Evolutionary conservation across 2,329 filamentous ascomycete species (phyloP).

Genomic region (Ophiosphaerella korrae): DNA sequence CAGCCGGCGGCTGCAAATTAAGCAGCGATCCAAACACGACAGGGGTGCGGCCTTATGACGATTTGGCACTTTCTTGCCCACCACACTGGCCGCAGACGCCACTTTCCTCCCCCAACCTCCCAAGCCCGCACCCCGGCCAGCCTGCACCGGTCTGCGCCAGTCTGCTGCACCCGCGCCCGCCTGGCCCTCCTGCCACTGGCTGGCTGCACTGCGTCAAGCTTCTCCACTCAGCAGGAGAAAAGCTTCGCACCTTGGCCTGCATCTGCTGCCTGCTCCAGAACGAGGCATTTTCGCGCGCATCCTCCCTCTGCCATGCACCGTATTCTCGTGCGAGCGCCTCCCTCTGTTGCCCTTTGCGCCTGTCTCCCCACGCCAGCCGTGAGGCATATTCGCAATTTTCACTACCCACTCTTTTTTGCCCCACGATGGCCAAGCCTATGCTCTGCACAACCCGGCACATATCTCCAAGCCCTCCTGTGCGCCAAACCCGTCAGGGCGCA

Average conservation of each 20-base stretch:
- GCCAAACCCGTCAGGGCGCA: slow-evolving; percentile 7
- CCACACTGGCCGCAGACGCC: no score
- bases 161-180: neutral
- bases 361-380: slow-evolving; percentile 11
- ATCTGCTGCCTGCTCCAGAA: neutral
- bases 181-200: neutral
- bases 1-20: slow-evolving; percentile 15
- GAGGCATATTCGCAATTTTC: slow-evolving; percentile 23
- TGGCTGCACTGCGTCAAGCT: slow-evolving; percentile 19
- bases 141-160: neutral
- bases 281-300: slow-evolving; percentile 16
- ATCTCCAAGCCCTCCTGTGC: slow-evolving; percentile 2
- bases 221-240: slow-evolving; percentile 21
- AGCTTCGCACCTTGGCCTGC: slow-evolving; percentile 18
- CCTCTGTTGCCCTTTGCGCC: neutral
- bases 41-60: slow-evolving; percentile 17
- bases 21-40: slow-evolving; percentile 17
- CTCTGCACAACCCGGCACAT: slow-evolving; percentile 1
- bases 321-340: slow-evolving; percentile 1
- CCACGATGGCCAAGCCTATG: slow-evolving; percentile 9
- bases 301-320: neutral
- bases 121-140: neutral
- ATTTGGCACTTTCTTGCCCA: slow-evolving; percentile 3
- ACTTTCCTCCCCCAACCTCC: no score
- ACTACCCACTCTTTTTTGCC: slow-evolving; percentile 10